Evolutionary conservation across 768 basidiomycete genomes (phyloP), one percentile per base, ranked within the genome.

Genomic region (Mycena indigotica): DNA sequence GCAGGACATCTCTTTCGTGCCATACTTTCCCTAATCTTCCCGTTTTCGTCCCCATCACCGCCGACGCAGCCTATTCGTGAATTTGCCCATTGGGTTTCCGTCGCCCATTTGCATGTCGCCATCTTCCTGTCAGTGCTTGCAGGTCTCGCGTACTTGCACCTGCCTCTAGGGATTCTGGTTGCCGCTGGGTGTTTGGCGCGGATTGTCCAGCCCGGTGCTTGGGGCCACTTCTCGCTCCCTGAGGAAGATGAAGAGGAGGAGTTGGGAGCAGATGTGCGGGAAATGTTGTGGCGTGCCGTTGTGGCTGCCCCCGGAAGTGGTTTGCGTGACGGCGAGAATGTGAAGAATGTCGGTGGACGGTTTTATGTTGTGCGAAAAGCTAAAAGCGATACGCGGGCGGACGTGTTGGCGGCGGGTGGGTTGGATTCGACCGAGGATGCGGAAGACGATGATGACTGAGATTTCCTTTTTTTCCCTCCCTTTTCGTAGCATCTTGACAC

Each of bases 81-180:
- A 15, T 57, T 63, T 38, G 62, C 55, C 4, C 58, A 63, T 39
- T 63, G 62, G 62, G 58, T 58, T 17, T 28, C 62, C 30, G 55
- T 63, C 13, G 62, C 62, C 25, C 62, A 52, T 48, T 28, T 59
- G 13, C 62, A 63, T 52, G 49, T 60, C 40, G 55, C 41, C 13
- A 48, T 59, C 40, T 60, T 59, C 52, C 48, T 59, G 26, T 54
- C 58, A 19, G 8, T 46, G 21, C 55, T 63, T 40, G 55, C 19
- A 5, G 57, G 26, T 21, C 1, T 51, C 10, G 44, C 38, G 24
- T 63, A 60, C 44, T 19, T 55, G 2, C 5, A 40, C 28, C 58
- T 48, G 3, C 48, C 52, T 24, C 19, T 40, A 3, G 55, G 62
- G 1, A 52, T 19, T 29, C 52, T 63, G 2, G 26, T 63, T 5